Evolutionary conservation across 257 asterid species (phyloP).

Genomic region (Solanum ahanhuiri): DNA sequence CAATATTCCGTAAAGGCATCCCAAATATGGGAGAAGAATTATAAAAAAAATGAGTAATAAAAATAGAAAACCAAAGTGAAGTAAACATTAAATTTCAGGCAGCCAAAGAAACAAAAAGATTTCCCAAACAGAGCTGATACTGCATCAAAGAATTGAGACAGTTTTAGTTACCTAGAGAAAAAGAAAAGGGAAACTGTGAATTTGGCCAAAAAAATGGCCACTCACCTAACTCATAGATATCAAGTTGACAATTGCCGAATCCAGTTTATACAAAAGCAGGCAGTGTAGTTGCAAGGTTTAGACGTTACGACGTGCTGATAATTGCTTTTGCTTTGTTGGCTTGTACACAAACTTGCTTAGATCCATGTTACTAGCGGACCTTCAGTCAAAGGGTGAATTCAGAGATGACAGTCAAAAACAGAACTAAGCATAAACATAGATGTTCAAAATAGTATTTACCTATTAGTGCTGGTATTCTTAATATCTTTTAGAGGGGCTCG

Average conservation of each 20-base stretch:
- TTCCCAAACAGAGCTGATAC: background rate
- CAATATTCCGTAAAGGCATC: background rate
- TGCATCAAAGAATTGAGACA: background rate
- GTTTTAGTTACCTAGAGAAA: background rate
- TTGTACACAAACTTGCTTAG: slow-evolving; percentile 32
- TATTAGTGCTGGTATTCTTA: slow-evolving; percentile 36
- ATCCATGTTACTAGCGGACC: slow-evolving; percentile 26
- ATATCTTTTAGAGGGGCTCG: slow-evolving; percentile 90
- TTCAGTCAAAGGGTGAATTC: slow-evolving; percentile 5
- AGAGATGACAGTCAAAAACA: background rate
- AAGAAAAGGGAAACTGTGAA: background rate
- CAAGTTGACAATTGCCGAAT: background rate
- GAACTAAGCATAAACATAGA: background rate
- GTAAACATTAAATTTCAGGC: background rate
- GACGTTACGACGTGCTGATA: slow-evolving; percentile 21
- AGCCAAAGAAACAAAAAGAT: background rate
- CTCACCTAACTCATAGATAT: background rate
- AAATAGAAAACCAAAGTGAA: background rate
- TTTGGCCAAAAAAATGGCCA: background rate
- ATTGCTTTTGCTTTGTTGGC: slow-evolving; percentile 21
- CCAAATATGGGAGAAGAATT: background rate
- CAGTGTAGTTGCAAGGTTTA: background rate
- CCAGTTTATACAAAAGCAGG: background rate
- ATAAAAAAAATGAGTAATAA: background rate
- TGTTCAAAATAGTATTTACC: slow-evolving; percentile 23